Conservation (phyloP, 495 filamentous ascomycete species). For the Penicillium silybi region DNA sequence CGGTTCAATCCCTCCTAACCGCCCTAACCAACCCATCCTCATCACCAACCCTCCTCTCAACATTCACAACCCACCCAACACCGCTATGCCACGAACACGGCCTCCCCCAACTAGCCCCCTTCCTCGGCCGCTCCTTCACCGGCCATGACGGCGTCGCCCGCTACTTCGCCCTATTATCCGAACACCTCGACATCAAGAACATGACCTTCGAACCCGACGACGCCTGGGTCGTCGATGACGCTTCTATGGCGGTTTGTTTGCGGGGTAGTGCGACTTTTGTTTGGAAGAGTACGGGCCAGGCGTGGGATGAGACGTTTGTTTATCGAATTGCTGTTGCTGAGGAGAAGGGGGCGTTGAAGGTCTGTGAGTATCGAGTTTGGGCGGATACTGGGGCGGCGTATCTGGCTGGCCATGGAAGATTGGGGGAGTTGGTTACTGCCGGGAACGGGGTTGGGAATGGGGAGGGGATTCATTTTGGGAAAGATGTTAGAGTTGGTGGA, state of each 20-base stretch:
- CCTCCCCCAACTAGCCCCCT: conserved; percentile 56
- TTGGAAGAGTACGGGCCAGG: conserved; percentile 46
- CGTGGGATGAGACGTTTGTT: conserved; percentile 57
- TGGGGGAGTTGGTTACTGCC: conserved; percentile 19
- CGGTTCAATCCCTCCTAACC: conserved; percentile 43
- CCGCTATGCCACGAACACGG: conserved; percentile 54
- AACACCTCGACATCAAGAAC: conserved; percentile 38
- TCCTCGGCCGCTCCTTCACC: conserved; percentile 52
- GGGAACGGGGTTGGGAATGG: conserved; percentile 3
- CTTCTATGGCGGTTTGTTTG: conserved; percentile 39
- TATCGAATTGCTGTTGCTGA: conserved; percentile 51
- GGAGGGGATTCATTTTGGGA: conserved; percentile 5
- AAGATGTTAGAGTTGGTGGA: background rate
- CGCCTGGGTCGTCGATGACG: conserved; percentile 50
- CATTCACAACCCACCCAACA: conserved; percentile 45
- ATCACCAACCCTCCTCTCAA: conserved; percentile 33
- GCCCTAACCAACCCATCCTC: conserved; percentile 38
- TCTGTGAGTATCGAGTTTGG: conserved; percentile 56
- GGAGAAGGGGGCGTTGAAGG: conserved; percentile 29
- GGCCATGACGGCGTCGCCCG: conserved; percentile 41
- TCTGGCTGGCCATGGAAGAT: conserved; percentile 48
- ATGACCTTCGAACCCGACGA: conserved; percentile 47
- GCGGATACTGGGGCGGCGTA: conserved; percentile 63
- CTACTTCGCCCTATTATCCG: conserved; percentile 47
- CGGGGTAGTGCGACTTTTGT: conserved; percentile 49